Percentiles rank a stretch among this genome's conserved stretches.
phyloP scores from a whole-genome alignment of 495 filamentous ascomycete species.

The Sporormia fimetaria region DNA sequence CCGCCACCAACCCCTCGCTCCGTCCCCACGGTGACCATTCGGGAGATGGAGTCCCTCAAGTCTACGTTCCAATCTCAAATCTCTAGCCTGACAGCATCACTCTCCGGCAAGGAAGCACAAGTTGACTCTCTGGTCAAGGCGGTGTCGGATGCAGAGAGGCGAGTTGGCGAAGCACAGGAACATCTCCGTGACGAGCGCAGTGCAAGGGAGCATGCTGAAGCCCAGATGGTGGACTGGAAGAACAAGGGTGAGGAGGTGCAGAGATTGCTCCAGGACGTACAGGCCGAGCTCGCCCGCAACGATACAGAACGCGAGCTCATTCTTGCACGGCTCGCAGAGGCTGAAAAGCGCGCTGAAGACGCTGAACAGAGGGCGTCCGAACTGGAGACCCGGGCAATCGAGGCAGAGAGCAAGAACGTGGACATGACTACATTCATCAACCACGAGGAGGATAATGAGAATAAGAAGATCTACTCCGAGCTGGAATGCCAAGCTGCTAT shows the following conservation, averaged over 20 bases:
- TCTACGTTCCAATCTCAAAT: conserved; percentile 82
- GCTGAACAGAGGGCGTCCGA: conserved; percentile 41
- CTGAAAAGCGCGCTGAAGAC: conserved; percentile 57
- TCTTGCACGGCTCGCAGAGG: conserved; percentile 57
- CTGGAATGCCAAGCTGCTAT: conserved; percentile 38
- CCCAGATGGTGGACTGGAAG: conserved; percentile 77
- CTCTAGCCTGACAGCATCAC: conserved; percentile 73
- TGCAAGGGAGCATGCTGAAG: conserved; percentile 53
- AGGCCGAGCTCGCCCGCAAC: conserved; percentile 64
- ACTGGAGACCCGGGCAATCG: conserved; percentile 31
- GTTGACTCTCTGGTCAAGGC: conserved; percentile 73
- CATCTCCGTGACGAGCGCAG: conserved; percentile 61
- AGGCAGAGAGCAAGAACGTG: conserved; percentile 29
- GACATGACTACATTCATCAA: conserved; percentile 21
- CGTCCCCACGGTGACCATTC: conserved; percentile 78
- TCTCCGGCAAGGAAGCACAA: conserved; percentile 85
- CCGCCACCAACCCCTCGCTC: conserved; percentile 82
- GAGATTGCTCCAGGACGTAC: conserved; percentile 59
- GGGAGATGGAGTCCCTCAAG: conserved; percentile 85
- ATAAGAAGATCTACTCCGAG: conserved; percentile 20
- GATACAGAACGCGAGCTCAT: conserved; percentile 69
- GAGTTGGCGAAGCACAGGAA: conserved; percentile 79
- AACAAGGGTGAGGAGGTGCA: conserved; percentile 78
- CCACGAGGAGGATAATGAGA: conserved; percentile 5
- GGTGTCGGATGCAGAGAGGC: conserved; percentile 75